A percentile compares a stretch with the other conserved stretches of the same genome.
Evolutionary conservation across 306 rosid genomes (phyloP).

Genomic region (Medicago lupulina): DNA sequence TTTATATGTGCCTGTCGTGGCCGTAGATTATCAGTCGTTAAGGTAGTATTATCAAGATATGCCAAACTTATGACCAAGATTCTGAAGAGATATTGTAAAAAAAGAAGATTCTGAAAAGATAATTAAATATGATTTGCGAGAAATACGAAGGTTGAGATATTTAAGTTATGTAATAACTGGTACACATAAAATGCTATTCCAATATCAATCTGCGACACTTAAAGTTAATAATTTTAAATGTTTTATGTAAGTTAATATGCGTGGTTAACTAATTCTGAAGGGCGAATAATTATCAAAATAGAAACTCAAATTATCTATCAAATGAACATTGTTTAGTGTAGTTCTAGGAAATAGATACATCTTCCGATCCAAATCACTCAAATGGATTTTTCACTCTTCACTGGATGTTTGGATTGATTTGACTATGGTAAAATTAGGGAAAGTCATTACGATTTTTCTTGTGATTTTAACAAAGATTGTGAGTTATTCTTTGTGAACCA

Average conservation of each 20-base stretch:
- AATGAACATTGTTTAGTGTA: too few species aligned
- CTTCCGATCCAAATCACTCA: not conserved
- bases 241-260: not conserved
- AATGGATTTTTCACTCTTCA: not conserved
- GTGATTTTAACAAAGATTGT: too few species aligned
- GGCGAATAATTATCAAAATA: too few species aligned
- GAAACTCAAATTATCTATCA: too few species aligned
- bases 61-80: not conserved
- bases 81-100: not conserved
- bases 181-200: not conserved
- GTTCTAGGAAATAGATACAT: not conserved
- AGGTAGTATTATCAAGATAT: not conserved
- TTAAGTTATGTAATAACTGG: not conserved
- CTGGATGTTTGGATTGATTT: too few species aligned
- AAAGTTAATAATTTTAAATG: too few species aligned
- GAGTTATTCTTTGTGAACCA: too few species aligned
- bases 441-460: too few species aligned
- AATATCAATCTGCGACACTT: not conserved
- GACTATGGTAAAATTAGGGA: too few species aligned
- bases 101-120: not conserved
- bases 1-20: constrained; percentile 36
- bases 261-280: not conserved
- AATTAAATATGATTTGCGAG: not conserved
- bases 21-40: constrained; percentile 22
- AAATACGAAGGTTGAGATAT: not conserved